phyloP scores from a whole-genome alignment of 208 protist species.

The Acanthamoeba triangularis region DNA sequence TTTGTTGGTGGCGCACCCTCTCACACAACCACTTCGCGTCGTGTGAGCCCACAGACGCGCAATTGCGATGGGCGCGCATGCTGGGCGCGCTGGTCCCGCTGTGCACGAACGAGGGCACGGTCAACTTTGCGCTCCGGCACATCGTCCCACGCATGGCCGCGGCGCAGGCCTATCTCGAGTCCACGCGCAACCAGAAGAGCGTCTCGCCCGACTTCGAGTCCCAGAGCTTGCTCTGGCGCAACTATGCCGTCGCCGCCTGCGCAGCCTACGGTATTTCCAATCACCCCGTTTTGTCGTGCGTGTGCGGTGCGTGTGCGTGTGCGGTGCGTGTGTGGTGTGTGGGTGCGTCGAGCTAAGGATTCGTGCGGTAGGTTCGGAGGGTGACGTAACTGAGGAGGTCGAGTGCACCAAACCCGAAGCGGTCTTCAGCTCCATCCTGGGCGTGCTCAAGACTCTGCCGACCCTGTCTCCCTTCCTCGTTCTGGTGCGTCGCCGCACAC shows the following conservation, averaged over 20 bases:
- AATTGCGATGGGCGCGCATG: slow-evolving; percentile 33
- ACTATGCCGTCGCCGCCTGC: slow-evolving; percentile 63
- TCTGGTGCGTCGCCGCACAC: neutral
- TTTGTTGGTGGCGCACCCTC: neutral
- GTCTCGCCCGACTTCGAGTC: slow-evolving; percentile 44
- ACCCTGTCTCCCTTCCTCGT: neutral
- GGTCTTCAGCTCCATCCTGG: slow-evolving; percentile 13
- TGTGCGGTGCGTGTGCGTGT: neutral
- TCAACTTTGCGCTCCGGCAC: slow-evolving; percentile 47
- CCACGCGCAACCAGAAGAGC: slow-evolving; percentile 49
- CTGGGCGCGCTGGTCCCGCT: slow-evolving; percentile 50
- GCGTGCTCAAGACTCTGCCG: slow-evolving; percentile 4
- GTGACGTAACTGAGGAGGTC: neutral
- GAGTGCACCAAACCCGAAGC: neutral
- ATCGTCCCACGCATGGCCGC: slow-evolving; percentile 49
- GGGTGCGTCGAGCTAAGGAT: neutral
- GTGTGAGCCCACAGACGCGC: neutral
- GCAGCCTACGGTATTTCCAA: neutral
- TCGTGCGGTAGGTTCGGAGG: neutral
- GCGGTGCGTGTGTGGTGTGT: neutral
- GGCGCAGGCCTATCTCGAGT: slow-evolving; percentile 57
- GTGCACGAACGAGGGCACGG: slow-evolving; percentile 41
- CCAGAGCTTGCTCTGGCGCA: slow-evolving; percentile 57
- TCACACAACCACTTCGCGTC: neutral
- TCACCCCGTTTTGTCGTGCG: neutral